Base-by-base conservation (phyloP, 1,139 yeast genomes). In the Sugiyamaella paludigena region DNA sequence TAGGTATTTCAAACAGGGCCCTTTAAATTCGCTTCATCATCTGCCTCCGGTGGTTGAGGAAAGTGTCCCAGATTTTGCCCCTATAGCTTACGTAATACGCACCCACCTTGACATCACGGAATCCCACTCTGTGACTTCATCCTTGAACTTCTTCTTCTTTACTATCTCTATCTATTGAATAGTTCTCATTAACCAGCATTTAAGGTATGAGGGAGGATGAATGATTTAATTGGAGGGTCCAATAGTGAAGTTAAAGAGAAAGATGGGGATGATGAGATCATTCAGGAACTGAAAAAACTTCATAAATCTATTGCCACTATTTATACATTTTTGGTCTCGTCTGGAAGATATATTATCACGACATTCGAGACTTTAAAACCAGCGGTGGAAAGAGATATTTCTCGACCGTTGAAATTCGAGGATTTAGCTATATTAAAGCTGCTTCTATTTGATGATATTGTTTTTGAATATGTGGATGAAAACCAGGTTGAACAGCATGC, bases 361-460 rank as follows among this genome's bases (percentile, higher is more conserved):
- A 78, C 81, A 1, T 79, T 78, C 54, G 77, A 76, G 6, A 68
- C 77, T 1, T 62, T 81, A 27, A 71, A 68, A 43, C 71, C 71
- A 7, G 76, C 83, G 0, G 76, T 78, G 4, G 77, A 76, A 49
- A 69, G 69, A 45, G 73, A 74, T 33, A 36, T 59, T 10, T 45
- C 48, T 1, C 52, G 58, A 8, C 39, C 51, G 9, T 40, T 61
- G 15, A 58, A 64, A 2, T 59, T 66, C 32, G 61, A 67, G 8
- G 95, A 87, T 62, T 74, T 86, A 38, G 87, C 95, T 0, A 73
- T 75, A 49, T 75, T 89, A 38, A 78, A 75, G 43, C 75, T 69
- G n/a, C 62, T 91, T 2, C 64, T 86, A 10, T 95, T 96, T 0
- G 70, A 76, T 19, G 91, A 84, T 43, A 79, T 86, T 15, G 70